phyloP scores from a whole-genome alignment of 495 filamentous ascomycete genomes.

The Penicillium parvum region DNA sequence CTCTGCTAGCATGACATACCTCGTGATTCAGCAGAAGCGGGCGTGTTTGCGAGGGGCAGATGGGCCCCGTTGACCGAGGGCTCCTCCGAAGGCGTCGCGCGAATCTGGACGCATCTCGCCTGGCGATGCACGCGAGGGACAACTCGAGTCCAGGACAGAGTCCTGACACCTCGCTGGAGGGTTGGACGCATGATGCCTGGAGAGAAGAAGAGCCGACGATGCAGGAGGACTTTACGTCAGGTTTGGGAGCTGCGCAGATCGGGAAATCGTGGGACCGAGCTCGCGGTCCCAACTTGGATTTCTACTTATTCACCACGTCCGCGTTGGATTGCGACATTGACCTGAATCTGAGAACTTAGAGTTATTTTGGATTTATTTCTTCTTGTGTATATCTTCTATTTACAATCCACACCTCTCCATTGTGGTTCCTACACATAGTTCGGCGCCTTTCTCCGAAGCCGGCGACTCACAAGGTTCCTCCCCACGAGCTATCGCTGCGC shows the following conservation, averaged over 20 bases:
- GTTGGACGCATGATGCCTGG: conserved; percentile 32
- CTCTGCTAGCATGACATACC: conserved; percentile 21
- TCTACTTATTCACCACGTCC: conserved; percentile 20
- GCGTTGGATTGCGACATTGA: conserved; percentile 20
- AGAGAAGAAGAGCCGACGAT: conserved; percentile 8
- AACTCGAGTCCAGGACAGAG: conserved; percentile 37
- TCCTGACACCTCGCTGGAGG: conserved; percentile 36
- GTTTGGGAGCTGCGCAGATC: conserved; percentile 15
- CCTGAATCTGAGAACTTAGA: background rate
- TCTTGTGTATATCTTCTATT: too few relatives aligned
- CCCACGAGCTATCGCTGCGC: conserved; percentile 21
- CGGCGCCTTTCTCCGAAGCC: conserved; percentile 38
- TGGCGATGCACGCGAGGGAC: conserved; percentile 31
- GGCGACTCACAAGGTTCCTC: conserved; percentile 28
- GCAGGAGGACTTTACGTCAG: conserved; percentile 31
- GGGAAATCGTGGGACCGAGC: conserved; percentile 30
- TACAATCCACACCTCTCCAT: background rate
- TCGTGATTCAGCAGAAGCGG: conserved; percentile 38
- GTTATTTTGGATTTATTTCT: too few relatives aligned
- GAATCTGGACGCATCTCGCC: conserved; percentile 42
- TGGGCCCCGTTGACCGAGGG: conserved; percentile 34
- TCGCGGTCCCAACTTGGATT: conserved; percentile 7
- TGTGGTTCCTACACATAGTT: background rate
- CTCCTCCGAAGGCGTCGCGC: conserved; percentile 37
- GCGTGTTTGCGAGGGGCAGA: conserved; percentile 37